A percentile compares a stretch with the other conserved stretches of the same genome.
Evolutionary conservation across 2,329 filamentous ascomycete genomes (phyloP).

Genomic region (Diaporthe citrichinensis): DNA sequence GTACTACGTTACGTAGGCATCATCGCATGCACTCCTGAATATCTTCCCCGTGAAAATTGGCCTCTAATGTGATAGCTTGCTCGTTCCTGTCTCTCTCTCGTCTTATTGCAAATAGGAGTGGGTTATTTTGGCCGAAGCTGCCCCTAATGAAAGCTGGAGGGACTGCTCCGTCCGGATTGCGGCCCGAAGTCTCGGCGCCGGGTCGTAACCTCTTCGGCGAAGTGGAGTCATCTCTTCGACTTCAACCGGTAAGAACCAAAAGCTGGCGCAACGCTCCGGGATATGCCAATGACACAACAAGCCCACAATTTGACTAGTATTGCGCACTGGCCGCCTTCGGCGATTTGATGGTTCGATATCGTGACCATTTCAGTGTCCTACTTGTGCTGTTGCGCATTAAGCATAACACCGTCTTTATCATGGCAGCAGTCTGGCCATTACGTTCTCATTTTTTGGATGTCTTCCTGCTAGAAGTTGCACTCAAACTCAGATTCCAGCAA

Average conservation of each 20-base stretch:
- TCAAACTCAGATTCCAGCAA: background rate
- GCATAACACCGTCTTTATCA: background rate
- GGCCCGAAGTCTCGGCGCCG: conserved; percentile 2
- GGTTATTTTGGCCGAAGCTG: background rate
- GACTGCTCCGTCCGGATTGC: background rate
- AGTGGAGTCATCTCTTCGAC: background rate
- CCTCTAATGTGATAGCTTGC: background rate
- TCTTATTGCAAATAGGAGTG: accelerated
- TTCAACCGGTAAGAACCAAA: background rate
- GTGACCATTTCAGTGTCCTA: background rate
- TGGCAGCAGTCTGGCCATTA: background rate
- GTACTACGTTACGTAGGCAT: background rate
- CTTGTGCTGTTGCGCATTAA: background rate
- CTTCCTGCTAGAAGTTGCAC: background rate
- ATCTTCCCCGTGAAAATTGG: background rate
- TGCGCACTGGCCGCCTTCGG: background rate
- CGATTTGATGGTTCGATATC: background rate
- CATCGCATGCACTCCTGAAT: background rate
- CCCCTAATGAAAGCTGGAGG: too few relatives aligned
- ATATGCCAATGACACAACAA: background rate
- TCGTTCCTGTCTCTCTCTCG: accelerated
- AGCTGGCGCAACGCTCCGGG: background rate
- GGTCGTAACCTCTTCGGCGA: background rate
- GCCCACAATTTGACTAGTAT: background rate
- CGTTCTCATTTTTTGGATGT: background rate